A percentile compares a stretch with the other conserved stretches of the same genome.
Evolutionary conservation across 768 basidiomycete genomes (phyloP).

Genomic region (Tulasnella sp.): DNA sequence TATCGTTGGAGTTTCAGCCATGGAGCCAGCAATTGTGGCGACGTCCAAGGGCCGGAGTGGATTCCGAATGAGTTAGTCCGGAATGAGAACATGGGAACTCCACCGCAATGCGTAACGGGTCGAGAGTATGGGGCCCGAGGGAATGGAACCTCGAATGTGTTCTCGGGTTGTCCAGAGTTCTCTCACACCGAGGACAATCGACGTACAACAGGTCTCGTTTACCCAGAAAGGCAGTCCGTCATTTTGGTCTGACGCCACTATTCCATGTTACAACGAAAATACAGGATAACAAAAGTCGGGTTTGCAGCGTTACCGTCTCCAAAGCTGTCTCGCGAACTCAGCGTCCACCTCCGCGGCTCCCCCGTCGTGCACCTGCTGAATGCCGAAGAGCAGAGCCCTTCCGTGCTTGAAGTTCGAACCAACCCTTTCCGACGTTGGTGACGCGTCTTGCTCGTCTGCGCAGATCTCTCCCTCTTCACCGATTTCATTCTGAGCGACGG

Average conservation of each 20-base stretch:
- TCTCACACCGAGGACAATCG: not conserved
- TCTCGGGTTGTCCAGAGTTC: not conserved
- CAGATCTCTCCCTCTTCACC: not conserved
- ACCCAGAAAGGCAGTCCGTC: not conserved
- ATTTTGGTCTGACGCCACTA: not conserved
- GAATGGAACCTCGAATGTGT: not conserved
- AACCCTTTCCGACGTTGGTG: constrained; percentile 1
- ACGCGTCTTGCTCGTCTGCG: not conserved
- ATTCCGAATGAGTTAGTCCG: too few relatives aligned
- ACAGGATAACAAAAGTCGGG: not conserved
- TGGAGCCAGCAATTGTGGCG: not conserved
- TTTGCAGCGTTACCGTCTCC: not conserved
- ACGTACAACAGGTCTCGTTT: not conserved
- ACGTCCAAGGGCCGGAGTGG: too few relatives aligned
- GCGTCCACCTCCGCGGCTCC: not conserved
- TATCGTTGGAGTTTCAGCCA: not conserved
- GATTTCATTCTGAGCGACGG: not conserved
- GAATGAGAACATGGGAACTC: too few relatives aligned
- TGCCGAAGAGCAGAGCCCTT: constrained; percentile 49
- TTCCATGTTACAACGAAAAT: not conserved
- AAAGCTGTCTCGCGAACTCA: not conserved
- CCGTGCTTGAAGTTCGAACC: constrained; percentile 49
- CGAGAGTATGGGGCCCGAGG: not conserved
- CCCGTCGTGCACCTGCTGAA: constrained; percentile 14
- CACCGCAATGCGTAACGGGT: not conserved